Evolutionary conservation across 1,284 basidiomycete species (phyloP), one percentile per base, ranked within the genome.

Genomic region (Porodaedalea pini): DNA sequence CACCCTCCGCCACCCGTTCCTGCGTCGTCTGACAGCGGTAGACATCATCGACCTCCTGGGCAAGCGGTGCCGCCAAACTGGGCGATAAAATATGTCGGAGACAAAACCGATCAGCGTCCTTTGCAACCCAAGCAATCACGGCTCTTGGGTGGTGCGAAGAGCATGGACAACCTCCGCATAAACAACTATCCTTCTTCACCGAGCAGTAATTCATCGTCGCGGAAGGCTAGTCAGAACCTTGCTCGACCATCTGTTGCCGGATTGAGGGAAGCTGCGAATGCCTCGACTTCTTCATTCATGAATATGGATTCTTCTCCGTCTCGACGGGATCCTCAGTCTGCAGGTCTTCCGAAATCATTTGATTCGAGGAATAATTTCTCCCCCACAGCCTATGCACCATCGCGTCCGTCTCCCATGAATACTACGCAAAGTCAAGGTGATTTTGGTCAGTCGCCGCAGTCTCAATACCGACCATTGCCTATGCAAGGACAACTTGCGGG

Each of bases 81-180:
- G 61, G 54, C 43, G 36, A 41, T 50, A 17, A 70, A 72, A 51
- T 70, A 71, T 25, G 67, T 66, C 23, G 71, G 70, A 32, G 66
- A 69, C 50, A 72, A 54, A 8, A 32, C 41, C 21, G 71, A 62
- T 59, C 65, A 15, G 64, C 71, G 23, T 45, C 61, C 2, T 56
- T 68, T 17, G 63, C 70, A 13, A 58, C 65, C 15, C 66, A 65
- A 57, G 68, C 67, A 62, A 65, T 54, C 48, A n/a, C 43, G 50
- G 19, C 70, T 71, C 43, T 47, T 25, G 2, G 66, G 72, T 56
- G 68, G 65, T 40, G 70, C 78, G 8, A 84, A 83, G 69, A 86
- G 83, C 63, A 79, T 84, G 75, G 78, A 78, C 61, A 80, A 82
- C 60, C 70, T 86, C 44, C 73, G 78, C 48, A 71, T 47, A 25